A percentile compares a stretch with the other conserved stretches of the same genome.
phyloP scores from a whole-genome alignment of 2,329 filamentous ascomycete species.

The Paraconiothyrium sp. region DNA sequence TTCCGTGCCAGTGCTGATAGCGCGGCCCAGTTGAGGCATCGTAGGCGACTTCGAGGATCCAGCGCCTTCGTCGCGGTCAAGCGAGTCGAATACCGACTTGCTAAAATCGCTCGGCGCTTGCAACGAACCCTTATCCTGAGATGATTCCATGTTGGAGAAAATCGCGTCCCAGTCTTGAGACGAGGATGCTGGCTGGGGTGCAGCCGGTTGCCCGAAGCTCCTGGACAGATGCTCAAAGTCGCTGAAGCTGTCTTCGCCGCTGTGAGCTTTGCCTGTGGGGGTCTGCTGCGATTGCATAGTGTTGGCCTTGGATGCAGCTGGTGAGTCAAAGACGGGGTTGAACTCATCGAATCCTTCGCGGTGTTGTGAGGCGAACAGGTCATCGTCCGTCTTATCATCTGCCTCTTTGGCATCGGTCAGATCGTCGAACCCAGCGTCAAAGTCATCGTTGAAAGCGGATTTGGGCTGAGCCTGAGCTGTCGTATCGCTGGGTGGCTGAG shows the following conservation, averaged over 20 bases:
- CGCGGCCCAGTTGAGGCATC: conserved; percentile 67
- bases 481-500: conserved; percentile 46
- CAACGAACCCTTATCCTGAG: conserved; percentile 45
- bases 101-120: conserved; percentile 46
- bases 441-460: conserved; percentile 74
- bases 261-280: conserved; percentile 48
- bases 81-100: conserved; percentile 49
- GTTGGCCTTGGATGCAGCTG: conserved; percentile 59
- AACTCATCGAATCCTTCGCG: conserved; percentile 79
- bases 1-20: conserved; percentile 76
- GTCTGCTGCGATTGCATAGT: conserved; percentile 57
- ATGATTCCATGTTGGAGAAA: conserved; percentile 79
- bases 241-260: conserved; percentile 58
- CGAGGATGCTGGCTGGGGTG: conserved; percentile 52
- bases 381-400: conserved; percentile 73
- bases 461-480: conserved; percentile 49
- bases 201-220: conserved; percentile 51
- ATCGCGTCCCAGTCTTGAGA: conserved; percentile 93
- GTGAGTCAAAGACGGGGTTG: conserved; percentile 81
- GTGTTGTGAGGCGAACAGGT: conserved; percentile 72
- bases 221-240: conserved; percentile 58
- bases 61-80: conserved; percentile 43
- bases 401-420: conserved; percentile 85
- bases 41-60: conserved; percentile 41
- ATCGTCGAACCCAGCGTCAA: conserved; percentile 83